Base-by-base conservation (phyloP, 441 rosid genomes). In the Pelargonium cotyledonis region DNA sequence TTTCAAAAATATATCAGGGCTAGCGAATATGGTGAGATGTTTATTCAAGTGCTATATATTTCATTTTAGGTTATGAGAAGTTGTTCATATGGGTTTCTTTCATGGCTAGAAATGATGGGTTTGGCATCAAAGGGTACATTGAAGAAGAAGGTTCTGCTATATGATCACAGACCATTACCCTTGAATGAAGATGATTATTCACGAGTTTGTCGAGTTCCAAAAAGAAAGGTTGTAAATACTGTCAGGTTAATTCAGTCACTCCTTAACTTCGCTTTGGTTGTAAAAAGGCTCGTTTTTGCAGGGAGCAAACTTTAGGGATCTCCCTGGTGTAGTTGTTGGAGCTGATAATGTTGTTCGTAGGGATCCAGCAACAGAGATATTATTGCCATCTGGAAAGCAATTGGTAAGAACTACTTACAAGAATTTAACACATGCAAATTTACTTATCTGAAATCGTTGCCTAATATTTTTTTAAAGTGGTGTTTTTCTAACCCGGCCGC, bases 301-400 rank as follows among this genome's bases (percentile, higher is more conserved):
- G 97, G 87, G 87, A 16, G 96, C 87, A 4, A 83, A 81, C 71
- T 92, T 89, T 60, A 82, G 97, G 70, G 87, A 92, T 75, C 75
- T 92, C 16, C 85, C 89, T 4, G 97, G 96, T 10, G 89, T 92
- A 0, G 72, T 43, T 29, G 86, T 88, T n/a, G 75, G 84, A 40
- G 18, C 55, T 0, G 80, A 81, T 19, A 89, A 89, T 4, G 78
- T 68, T 66, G 91, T 85, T 12, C 82, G 80, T 67, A 82, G 68
- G 81, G 90, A 86, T 78, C 92, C 91, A 7, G 44, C 70, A 0
- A 47, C 85, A 0, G 47, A 77, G 21, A 82, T 92, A 57, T 65
- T 85, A 62, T 77, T 47, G 23, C 66, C 69, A 0, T 81, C 92
- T 0, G 76, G 82, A 51, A 86, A 78, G 35, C 89, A 91, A 7